Conservation (phyloP, 371 early-diverging fungal genomes). For the Gilbertella persicaria region DNA sequence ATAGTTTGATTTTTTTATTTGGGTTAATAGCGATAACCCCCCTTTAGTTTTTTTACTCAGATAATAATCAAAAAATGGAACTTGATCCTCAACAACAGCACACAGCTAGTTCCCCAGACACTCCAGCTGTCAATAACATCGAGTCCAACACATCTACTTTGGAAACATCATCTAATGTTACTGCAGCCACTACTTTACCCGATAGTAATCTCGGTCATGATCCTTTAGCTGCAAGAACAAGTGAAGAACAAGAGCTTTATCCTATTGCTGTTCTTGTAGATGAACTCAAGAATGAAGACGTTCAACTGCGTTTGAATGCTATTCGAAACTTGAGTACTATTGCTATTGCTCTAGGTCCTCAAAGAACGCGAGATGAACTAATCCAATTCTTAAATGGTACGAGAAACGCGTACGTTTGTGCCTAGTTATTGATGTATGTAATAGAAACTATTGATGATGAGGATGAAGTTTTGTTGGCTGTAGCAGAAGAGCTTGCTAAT, state of each 20-base stretch:
- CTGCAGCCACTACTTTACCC: slow-evolving; percentile 1
- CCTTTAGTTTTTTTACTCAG: no score
- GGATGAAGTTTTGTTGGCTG: slow-evolving; percentile 92
- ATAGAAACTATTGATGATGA: slow-evolving; percentile 98
- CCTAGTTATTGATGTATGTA: not conserved
- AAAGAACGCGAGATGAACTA: slow-evolving; percentile 94
- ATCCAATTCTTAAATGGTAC: slow-evolving; percentile 96
- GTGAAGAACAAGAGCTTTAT: slow-evolving; percentile 61
- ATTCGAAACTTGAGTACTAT: slow-evolving; percentile 92
- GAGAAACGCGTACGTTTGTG: slow-evolving; percentile 2
- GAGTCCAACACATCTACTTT: not conserved
- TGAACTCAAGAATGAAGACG: slow-evolving; percentile 97
- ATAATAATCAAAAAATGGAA: no score
- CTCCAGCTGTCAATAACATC: not conserved
- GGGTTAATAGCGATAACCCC: no score
- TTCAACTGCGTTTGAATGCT: slow-evolving; percentile 90
- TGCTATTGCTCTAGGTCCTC: slow-evolving; percentile 94
- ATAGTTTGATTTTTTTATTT: no score
- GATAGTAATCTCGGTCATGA: slow-evolving; percentile 13
- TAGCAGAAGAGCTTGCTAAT: slow-evolving; percentile 94
- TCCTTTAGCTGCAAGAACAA: not conserved
- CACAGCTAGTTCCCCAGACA: no score
- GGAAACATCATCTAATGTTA: slow-evolving; percentile 7
- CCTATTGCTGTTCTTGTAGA: slow-evolving; percentile 95
- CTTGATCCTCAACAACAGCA: no score